Evolutionary conservation across 83 land plant species (phyloP).

Genomic region (Picea abies): DNA sequence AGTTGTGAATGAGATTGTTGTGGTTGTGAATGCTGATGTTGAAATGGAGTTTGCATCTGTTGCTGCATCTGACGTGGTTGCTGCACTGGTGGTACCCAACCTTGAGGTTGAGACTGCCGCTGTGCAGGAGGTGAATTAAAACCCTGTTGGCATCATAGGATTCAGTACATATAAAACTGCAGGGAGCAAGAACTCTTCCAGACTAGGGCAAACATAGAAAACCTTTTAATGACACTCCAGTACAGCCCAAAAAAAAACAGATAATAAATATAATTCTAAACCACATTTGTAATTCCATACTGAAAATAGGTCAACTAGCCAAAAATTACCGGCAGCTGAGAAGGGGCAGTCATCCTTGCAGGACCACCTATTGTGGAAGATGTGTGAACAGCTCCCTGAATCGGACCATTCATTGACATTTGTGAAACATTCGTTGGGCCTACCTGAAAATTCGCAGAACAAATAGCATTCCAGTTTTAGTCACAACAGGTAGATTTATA

Average conservation of each 20-base stretch:
- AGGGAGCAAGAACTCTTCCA: not conserved
- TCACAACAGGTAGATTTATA: not conserved
- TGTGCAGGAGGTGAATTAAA: conserved; percentile 32
- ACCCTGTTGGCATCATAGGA: conserved; percentile 24
- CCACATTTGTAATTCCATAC: no score
- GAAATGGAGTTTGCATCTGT: conserved; percentile 37
- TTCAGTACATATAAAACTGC: not conserved
- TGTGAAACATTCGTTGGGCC: conserved; percentile 6
- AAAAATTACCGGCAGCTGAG: not conserved
- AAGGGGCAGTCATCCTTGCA: conserved; percentile 2
- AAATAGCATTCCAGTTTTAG: not conserved
- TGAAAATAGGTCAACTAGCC: no score
- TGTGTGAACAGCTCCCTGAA: not conserved
- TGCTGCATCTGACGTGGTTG: conserved; percentile 39
- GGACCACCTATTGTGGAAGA: conserved; percentile 1
- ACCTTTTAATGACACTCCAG: no score
- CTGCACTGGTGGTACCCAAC: conserved; percentile 41
- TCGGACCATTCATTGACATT: not conserved
- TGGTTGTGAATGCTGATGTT: conserved; percentile 39
- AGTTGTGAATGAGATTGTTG: conserved; percentile 29
- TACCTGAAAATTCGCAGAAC: conserved; percentile 21
- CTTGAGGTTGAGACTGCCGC: conserved; percentile 23
- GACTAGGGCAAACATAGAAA: not conserved
- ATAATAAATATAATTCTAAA: no score
- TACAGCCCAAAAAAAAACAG: no score